Evolutionary conservation across 2,329 filamentous ascomycete genomes (phyloP).

Genomic region (Ceratocystis ficicola): DNA sequence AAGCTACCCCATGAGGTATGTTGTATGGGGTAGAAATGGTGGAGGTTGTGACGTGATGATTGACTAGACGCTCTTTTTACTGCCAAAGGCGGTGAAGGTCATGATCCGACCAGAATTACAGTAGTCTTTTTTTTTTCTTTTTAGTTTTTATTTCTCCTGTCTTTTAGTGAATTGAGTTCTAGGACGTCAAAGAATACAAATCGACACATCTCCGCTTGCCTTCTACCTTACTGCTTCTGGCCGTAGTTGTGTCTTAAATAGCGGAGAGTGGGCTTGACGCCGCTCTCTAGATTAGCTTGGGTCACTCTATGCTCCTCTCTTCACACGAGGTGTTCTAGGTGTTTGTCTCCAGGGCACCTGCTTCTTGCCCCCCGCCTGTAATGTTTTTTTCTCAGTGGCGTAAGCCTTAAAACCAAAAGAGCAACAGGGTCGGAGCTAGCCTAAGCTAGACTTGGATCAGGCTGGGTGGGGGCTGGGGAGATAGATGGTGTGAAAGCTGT

Average conservation of each 20-base stretch:
- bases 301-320: too few relatives aligned
- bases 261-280: too few relatives aligned
- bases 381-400: neutral
- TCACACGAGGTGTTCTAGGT: too few relatives aligned
- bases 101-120: neutral
- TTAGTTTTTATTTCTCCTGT: neutral
- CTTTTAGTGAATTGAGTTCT: neutral
- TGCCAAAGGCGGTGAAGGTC: neutral
- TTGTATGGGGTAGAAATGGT: too few relatives aligned
- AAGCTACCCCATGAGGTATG: too few relatives aligned
- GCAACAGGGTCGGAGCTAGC: neutral
- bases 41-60: neutral
- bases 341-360: too few relatives aligned
- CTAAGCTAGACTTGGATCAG: neutral
- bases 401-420: neutral
- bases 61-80: neutral
- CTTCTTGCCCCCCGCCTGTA: neutral
- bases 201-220: neutral
- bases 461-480: neutral
- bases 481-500: neutral
- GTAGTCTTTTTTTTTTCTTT: neutral
- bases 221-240: too few relatives aligned
- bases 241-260: too few relatives aligned
- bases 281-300: too few relatives aligned
- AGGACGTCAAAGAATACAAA: neutral